A percentile compares a stretch with the other conserved stretches of the same genome.
phyloP scores from a whole-genome alignment of 2,329 filamentous ascomycete species.

The Paraphaeosphaeria sporulosa region DNA sequence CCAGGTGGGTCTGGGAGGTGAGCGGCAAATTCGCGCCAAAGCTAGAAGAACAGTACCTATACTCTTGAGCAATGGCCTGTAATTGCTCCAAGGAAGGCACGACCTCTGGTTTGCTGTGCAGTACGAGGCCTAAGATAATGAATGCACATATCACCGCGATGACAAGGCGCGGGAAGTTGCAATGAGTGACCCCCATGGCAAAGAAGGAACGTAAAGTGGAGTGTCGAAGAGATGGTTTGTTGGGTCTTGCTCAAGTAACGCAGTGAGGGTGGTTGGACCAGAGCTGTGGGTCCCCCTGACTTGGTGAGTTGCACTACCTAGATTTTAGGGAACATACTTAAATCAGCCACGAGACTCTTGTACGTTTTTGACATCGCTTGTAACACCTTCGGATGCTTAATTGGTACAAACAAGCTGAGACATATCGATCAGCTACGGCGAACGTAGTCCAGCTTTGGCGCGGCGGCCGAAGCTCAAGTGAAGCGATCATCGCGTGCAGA shows the following conservation, averaged over 20 bases:
- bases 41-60: neutral
- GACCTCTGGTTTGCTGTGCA: constrained; percentile 9
- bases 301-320: constrained; percentile 3
- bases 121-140: constrained; percentile 2
- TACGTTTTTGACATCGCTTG: neutral
- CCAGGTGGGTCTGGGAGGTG: neutral
- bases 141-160: constrained; percentile 1
- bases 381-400: constrained; percentile 1
- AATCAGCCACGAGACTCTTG: constrained; percentile 11
- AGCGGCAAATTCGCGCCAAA: neutral
- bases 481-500: constrained; percentile 5
- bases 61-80: constrained; percentile 8
- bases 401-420: neutral
- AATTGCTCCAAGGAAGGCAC: constrained; percentile 8
- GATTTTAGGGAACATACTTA: neutral
- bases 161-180: constrained; percentile 5
- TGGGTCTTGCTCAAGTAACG: constrained; percentile 4
- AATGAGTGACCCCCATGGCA: constrained; percentile 2
- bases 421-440: neutral
- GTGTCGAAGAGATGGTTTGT: neutral
- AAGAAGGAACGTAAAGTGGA: neutral
- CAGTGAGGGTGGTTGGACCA: constrained; percentile 4
- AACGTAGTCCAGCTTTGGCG: neutral
- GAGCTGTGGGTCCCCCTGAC: constrained; percentile 1
- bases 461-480: neutral